These are phyloP conservation scores for Leucogyrophana mollusca DNA, from an alignment of 768 basidiomycete species.

Conservation along the genomic window DNA sequence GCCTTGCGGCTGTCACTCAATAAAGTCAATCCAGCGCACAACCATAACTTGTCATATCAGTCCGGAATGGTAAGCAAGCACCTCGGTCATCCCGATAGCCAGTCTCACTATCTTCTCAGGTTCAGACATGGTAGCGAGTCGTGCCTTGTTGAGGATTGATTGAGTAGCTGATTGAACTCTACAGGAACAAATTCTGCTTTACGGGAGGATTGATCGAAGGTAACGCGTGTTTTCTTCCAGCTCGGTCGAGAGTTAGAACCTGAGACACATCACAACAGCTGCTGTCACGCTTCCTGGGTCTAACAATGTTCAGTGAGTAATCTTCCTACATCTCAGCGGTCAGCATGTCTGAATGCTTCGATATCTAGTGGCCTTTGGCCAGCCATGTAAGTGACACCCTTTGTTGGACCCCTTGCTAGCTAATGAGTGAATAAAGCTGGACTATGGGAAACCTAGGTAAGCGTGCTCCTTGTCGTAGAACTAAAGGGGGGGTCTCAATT, in stretches of 20 bases:
- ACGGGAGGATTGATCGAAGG: slow-evolving; percentile 72
- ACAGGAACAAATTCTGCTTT: slow-evolving; percentile 74
- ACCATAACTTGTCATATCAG: slow-evolving; percentile 48
- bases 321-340: not conserved
- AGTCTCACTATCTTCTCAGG: slow-evolving; percentile 14
- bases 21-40: slow-evolving; percentile 38
- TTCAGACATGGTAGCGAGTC: slow-evolving; percentile 27
- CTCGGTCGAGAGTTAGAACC: not conserved
- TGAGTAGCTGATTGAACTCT: not conserved
- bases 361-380: slow-evolving; percentile 45
- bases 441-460: slow-evolving; percentile 50
- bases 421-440: slow-evolving; percentile 35
- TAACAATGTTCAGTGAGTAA: slow-evolving; percentile 33
- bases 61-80: slow-evolving; percentile 34
- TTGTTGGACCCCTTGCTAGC: not conserved
- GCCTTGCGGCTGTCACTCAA: slow-evolving; percentile 48
- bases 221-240: not conserved
- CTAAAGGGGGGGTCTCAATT: not conserved
- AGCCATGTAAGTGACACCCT: slow-evolving; percentile 34
- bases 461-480: not conserved
- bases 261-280: slow-evolving; percentile 21
- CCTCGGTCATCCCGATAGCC: slow-evolving; percentile 27
- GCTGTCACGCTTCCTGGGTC: slow-evolving; percentile 42
- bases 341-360: slow-evolving; percentile 3
- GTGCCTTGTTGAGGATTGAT: not conserved